Conservation (phyloP, 148 eudicot genomes). For the Spergularia marina region DNA sequence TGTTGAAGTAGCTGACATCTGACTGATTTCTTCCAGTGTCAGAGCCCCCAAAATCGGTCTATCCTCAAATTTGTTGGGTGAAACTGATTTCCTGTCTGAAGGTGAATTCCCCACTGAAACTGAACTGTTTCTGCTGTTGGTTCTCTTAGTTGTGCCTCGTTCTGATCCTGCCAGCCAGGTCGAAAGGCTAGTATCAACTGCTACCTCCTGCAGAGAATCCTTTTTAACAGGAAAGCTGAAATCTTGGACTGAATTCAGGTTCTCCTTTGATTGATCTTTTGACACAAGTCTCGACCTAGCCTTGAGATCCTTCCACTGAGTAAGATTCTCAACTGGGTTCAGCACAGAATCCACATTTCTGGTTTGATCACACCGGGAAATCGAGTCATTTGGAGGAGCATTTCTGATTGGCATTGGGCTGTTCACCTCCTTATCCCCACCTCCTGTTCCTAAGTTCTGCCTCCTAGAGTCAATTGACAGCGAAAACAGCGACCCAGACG, state of each 20-base stretch:
- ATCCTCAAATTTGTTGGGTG: constrained; percentile 45
- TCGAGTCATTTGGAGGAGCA: constrained; percentile 2
- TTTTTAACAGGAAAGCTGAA: constrained; percentile 15
- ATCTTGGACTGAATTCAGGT: constrained; percentile 21
- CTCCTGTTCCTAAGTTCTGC: constrained; percentile 25
- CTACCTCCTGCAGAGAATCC: constrained; percentile 20
- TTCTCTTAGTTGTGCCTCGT: constrained; percentile 19
- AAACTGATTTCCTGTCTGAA: constrained; percentile 21
- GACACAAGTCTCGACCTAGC: constrained; percentile 26
- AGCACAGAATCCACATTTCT: constrained; percentile 33
- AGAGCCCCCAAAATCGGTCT: constrained; percentile 58
- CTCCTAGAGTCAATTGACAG: constrained; percentile 56
- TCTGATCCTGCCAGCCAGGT: constrained; percentile 56
- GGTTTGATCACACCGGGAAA: neutral
- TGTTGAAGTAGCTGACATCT: constrained; percentile 39
- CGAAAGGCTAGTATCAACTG: constrained; percentile 64
- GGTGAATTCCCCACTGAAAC: constrained; percentile 43
- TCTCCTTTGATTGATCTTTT: constrained; percentile 48
- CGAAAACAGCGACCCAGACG: constrained; percentile 62
- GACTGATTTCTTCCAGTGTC: constrained; percentile 43
- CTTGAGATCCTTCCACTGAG: constrained; percentile 46
- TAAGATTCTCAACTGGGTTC: constrained; percentile 55
- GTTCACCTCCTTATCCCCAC: constrained; percentile 48
- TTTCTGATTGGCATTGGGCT: constrained; percentile 45
- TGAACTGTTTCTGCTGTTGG: constrained; percentile 35